Conservation (phyloP, 176 grass and related monocot genomes). For the Melocanna baccifera region DNA sequence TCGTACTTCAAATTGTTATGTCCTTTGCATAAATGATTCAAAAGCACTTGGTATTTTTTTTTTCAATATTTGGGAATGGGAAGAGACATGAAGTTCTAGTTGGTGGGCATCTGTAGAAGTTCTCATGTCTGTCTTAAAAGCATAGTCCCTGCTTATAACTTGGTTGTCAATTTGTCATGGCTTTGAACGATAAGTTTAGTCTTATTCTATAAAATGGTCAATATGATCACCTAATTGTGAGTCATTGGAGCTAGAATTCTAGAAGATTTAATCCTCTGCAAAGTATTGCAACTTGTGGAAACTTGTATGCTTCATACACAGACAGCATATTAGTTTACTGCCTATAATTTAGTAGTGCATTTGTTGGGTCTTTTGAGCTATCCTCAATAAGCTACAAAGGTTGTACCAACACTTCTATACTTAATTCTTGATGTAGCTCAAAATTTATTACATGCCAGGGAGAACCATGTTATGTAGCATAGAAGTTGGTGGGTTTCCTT, state of each 20-base stretch:
- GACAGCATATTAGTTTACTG: not conserved
- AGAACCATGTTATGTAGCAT: not conserved
- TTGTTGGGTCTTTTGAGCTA: not conserved
- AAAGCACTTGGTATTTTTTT: not conserved
- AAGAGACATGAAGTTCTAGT: not conserved
- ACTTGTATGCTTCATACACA: not conserved
- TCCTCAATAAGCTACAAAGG: not conserved
- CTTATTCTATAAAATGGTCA: not conserved
- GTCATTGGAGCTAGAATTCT: not conserved
- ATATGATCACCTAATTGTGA: not conserved
- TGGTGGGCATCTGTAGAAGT: not conserved
- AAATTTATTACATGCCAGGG: not conserved
- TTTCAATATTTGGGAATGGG: not conserved
- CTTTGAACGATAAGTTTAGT: not conserved
- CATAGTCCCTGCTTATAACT: not conserved
- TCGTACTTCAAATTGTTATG: not conserved
- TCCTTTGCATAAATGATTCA: not conserved
- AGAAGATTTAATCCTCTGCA: not conserved
- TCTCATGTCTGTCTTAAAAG: not conserved
- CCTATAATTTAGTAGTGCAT: not conserved
- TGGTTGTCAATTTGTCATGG: slow-evolving; percentile 8
- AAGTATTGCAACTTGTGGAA: not conserved
- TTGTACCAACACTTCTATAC: not conserved
- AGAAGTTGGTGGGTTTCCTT: not conserved
- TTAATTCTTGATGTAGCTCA: not conserved